Evolutionary conservation across 2,329 filamentous ascomycete species (phyloP).

Genomic region (Fusarium tanahbumbuense): DNA sequence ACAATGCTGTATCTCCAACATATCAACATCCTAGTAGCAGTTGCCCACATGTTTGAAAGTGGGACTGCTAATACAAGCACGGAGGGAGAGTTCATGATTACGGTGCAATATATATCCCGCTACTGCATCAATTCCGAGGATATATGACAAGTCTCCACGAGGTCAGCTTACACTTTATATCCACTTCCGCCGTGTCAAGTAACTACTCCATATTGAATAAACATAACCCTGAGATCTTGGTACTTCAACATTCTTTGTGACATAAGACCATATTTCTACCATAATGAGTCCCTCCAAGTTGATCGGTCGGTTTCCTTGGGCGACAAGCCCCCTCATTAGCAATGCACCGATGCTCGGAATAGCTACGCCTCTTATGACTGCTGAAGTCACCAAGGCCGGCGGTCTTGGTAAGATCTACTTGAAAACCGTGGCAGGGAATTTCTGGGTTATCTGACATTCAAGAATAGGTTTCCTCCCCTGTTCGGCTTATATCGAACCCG

Average conservation of each 20-base stretch:
- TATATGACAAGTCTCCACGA: conserved; percentile 32
- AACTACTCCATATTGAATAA: background rate
- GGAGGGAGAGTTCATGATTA: background rate
- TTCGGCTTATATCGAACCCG: conserved; percentile 46
- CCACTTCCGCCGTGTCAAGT: background rate
- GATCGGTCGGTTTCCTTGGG: conserved; percentile 49
- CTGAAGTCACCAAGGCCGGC: conserved; percentile 54
- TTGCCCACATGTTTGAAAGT: background rate
- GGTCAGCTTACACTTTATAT: background rate
- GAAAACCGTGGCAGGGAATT: background rate
- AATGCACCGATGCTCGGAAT: conserved; percentile 54
- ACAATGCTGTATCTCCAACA: background rate
- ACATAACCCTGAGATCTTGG: background rate
- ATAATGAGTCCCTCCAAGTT: conserved; percentile 45
- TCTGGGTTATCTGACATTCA: background rate
- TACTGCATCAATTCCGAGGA: background rate
- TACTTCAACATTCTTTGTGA: background rate
- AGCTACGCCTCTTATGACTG: conserved; percentile 50
- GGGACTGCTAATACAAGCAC: background rate
- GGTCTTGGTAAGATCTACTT: conserved; percentile 49
- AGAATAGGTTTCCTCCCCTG: conserved; percentile 51
- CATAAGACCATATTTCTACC: background rate
- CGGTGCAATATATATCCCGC: background rate
- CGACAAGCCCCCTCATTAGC: conserved; percentile 47
- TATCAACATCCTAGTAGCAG: background rate